Percentiles rank a stretch among this genome's conserved stretches.
These are phyloP conservation scores for Crucihimalaya himalaica DNA, from an alignment of 345 rosid genomes.

Conservation along the genomic window DNA sequence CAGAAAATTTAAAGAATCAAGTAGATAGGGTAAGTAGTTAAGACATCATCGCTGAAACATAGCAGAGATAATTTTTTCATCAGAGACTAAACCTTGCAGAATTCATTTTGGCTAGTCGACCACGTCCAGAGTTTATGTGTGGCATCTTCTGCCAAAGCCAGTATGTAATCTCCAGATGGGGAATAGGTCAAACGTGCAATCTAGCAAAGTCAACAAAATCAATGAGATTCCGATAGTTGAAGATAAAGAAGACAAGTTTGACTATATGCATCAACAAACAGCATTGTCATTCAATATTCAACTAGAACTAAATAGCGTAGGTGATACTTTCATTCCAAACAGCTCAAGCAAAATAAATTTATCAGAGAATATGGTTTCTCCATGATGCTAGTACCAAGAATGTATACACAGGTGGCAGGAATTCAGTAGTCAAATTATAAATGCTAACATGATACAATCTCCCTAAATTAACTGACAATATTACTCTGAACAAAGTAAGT, in stretches of 20 bases:
- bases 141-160: slow-evolving; percentile 43
- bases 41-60: slow-evolving; percentile 5
- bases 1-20: slow-evolving; percentile 13
- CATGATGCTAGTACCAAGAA: background rate
- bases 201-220: slow-evolving; percentile 32
- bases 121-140: slow-evolving; percentile 46
- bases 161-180: slow-evolving; percentile 42
- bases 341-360: background rate
- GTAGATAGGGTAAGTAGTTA: slow-evolving; percentile 18
- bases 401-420: background rate
- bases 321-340: slow-evolving; percentile 5
- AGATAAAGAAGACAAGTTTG: slow-evolving; percentile 13
- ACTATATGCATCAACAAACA: slow-evolving; percentile 16
- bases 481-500: background rate
- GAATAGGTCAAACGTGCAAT: slow-evolving; percentile 38
- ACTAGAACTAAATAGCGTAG: background rate
- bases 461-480: background rate
- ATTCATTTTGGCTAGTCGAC: slow-evolving; percentile 31
- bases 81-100: slow-evolving; percentile 35
- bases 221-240: slow-evolving; percentile 10
- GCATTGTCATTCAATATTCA: background rate
- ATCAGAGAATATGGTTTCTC: background rate
- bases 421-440: background rate
- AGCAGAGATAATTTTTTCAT: background rate
- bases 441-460: background rate